phyloP scores from a whole-genome alignment of 1,284 basidiomycete species.

The Xerocomus amazonicus region DNA sequence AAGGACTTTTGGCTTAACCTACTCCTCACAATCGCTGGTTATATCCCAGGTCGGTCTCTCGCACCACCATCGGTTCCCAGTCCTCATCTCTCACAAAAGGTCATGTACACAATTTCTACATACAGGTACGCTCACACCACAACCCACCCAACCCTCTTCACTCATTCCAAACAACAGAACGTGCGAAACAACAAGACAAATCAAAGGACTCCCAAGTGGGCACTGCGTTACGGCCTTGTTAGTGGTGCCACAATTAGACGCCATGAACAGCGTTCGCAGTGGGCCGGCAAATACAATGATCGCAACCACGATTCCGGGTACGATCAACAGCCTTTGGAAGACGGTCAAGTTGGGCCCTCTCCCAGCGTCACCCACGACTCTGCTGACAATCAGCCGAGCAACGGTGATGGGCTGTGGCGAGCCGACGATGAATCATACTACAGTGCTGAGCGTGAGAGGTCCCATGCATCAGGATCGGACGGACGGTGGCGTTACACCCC shows the following conservation, averaged over 20 bases:
- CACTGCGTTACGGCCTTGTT: constrained; percentile 83
- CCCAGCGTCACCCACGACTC: constrained; percentile 12
- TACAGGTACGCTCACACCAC: constrained; percentile 53
- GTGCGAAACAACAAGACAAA: constrained; percentile 94
- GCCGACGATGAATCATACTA: constrained; percentile 73
- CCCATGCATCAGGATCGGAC: constrained; percentile 31
- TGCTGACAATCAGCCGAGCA: constrained; percentile 29
- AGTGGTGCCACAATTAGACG: constrained; percentile 74
- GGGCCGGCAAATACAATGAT: constrained; percentile 85
- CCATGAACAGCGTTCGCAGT: constrained; percentile 76
- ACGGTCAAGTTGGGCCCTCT: constrained; percentile 56
- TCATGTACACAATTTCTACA: constrained; percentile 89
- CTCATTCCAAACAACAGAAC: constrained; percentile 52
- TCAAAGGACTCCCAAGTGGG: constrained; percentile 92
- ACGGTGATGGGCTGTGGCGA: constrained; percentile 58
- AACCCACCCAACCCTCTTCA: constrained; percentile 6
- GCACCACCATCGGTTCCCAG: neutral
- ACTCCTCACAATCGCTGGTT: constrained; percentile 85
- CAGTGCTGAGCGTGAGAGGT: constrained; percentile 41
- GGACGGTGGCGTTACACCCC: constrained; percentile 79
- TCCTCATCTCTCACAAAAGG: constrained; percentile 41
- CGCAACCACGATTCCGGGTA: constrained; percentile 71
- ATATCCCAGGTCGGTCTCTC: constrained; percentile 69
- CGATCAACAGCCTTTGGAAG: constrained; percentile 70
- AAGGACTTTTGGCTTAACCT: constrained; percentile 92